Conservation (phyloP, 371 early-diverging fungal genomes). For the Nematocida sp. region DNA sequence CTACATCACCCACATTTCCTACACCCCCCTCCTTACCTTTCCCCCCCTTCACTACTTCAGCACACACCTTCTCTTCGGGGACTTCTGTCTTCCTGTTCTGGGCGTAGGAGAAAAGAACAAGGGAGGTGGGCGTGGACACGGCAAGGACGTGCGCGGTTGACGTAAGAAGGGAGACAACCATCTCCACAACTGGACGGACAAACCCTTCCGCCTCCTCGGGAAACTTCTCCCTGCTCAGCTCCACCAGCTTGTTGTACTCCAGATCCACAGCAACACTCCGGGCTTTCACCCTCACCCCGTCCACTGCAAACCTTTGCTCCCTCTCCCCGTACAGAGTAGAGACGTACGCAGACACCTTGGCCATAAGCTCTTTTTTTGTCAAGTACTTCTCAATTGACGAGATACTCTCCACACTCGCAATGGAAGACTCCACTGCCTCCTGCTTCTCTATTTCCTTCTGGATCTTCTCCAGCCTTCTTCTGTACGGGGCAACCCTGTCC, state of each 20-base stretch:
- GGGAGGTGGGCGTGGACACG: background rate
- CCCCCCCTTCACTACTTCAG: background rate
- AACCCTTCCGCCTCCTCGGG: constrained; percentile 6
- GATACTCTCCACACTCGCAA: constrained; percentile 7
- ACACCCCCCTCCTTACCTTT: background rate
- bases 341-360: constrained; percentile 37
- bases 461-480: constrained; percentile 20
- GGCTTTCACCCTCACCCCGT: background rate
- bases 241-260: constrained; percentile 11
- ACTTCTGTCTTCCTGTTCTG: background rate
- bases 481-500: constrained; percentile 8
- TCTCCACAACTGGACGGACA: background rate
- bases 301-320: background rate
- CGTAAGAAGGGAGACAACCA: background rate
- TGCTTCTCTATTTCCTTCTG: constrained; percentile 33
- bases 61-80: background rate
- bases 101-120: constrained; percentile 10
- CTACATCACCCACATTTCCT: background rate
- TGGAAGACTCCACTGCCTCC: background rate
- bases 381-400: background rate
- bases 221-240: background rate
- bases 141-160: background rate
- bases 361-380: background rate
- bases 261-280: background rate
- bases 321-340: constrained; percentile 13